phyloP scores from a whole-genome alignment of 495 filamentous ascomycete species.

The Daldinia grandis region DNA sequence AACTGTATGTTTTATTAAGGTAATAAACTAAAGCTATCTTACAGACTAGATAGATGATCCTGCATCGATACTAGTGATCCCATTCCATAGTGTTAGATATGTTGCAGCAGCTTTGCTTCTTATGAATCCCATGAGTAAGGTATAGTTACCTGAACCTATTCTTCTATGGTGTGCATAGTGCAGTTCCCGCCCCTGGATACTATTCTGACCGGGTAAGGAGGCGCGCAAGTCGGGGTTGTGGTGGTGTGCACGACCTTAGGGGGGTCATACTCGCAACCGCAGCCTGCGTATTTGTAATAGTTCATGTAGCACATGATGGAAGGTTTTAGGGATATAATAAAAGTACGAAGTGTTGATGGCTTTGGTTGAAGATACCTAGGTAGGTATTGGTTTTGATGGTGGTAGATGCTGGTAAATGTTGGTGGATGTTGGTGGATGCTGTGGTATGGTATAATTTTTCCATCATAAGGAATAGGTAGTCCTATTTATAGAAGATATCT shows the following conservation, averaged over 20 bases:
- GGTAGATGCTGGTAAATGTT: background rate
- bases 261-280: background rate
- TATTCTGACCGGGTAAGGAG: background rate
- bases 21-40: no score
- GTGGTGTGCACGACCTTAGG: background rate
- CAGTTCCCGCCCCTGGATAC: background rate
- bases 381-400: background rate
- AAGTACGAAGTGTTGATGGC: background rate
- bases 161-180: background rate
- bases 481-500: background rate
- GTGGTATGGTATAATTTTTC: background rate
- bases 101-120: background rate
- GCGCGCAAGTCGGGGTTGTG: background rate
- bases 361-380: background rate
- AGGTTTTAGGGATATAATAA: background rate
- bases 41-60: no score
- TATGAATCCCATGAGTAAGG: background rate
- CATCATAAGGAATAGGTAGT: background rate
- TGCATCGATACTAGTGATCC: no score
- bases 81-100: no score
- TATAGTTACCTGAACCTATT: background rate
- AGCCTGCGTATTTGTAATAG: background rate
- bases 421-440: background rate
- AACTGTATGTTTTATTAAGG: no score
- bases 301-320: background rate